Evolutionary conservation across 371 early-diverging fungal genomes (phyloP), one percentile per base, ranked within the genome.

Genomic region (Batrachochytrium dendrobatidis): DNA sequence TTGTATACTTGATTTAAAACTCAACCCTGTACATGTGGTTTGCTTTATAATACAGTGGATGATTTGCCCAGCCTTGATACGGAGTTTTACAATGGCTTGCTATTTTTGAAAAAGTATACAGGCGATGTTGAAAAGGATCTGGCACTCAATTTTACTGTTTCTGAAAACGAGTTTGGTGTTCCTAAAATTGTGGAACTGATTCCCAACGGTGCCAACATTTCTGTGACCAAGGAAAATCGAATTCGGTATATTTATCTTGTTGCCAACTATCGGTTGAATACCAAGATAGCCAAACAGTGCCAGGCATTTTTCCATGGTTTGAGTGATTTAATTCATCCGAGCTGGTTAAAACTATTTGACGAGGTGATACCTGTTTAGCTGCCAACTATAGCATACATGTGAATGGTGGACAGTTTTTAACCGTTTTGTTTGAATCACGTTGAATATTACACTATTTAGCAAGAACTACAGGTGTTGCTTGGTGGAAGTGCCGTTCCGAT

Each of bases 1-100:
- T 12, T 33, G 17, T 34, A 20, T 3, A 29, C 39, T 24, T 30
- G n/a, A n/a, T n/a, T n/a, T n/a, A n/a, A n/a, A n/a, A n/a, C n/a
- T n/a, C n/a, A n/a, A n/a, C n/a, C n/a, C n/a, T n/a, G n/a, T n/a
- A n/a, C n/a, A n/a, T n/a, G n/a, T n/a, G n/a, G n/a, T 12, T 18
- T 48, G 49, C 24, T 48, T 48, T 8, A 6, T 12, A 6, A 7
- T 29, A 45, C 25, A 71, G 79, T 95, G 68, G 92, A 94, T 62
- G 97, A 97, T 71, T 72, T 97, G 55, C 87, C 87, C 0, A 86
- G 88, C 1, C 71, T 94, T 34, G 97, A 97, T 68, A 85, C 83
- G 10, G 89, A 85, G 53, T 73, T 97, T 53, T 94, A 94, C 65
- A 75, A 86, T 33, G 89, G 89, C 0, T 64, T 97, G 51, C 76